These are phyloP conservation scores for Vicia villosa DNA, from an alignment of 306 rosid genomes.

Conservation along the genomic window DNA sequence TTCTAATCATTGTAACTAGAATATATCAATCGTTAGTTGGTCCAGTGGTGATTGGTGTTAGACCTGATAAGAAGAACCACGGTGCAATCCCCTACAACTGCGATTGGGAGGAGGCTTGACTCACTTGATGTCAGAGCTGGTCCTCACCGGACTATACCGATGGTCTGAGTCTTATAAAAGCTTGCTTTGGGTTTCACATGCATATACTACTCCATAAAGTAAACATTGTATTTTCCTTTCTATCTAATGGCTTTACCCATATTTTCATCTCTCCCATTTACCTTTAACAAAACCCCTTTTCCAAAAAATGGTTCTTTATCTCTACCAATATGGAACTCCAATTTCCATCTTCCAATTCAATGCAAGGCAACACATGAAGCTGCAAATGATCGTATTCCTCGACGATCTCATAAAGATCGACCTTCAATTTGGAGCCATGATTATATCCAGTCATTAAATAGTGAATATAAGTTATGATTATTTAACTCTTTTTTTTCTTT, in stretches of 20 bases:
- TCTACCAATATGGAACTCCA: background rate
- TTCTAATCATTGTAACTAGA: too few relatives aligned
- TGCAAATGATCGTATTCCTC: background rate
- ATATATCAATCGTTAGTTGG: too few relatives aligned
- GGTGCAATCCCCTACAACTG: too few relatives aligned
- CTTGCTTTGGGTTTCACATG: too few relatives aligned
- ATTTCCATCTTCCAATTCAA: background rate
- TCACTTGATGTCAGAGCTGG: too few relatives aligned
- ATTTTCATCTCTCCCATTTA: background rate
- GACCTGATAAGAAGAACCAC: too few relatives aligned
- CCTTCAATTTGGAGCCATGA: conserved; percentile 28
- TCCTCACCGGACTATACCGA: too few relatives aligned
- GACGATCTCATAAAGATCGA: background rate
- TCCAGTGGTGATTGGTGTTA: too few relatives aligned
- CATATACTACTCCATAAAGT: background rate
- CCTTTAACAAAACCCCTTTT: background rate
- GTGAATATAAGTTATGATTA: background rate
- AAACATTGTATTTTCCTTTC: background rate
- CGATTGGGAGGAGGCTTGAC: too few relatives aligned
- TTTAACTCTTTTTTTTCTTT: too few relatives aligned
- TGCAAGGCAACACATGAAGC: background rate
- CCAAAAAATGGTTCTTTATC: background rate
- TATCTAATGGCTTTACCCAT: background rate
- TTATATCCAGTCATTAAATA: conserved; percentile 22
- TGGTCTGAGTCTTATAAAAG: too few relatives aligned